A percentile compares a stretch with the other conserved stretches of the same genome.
Conservation (phyloP, 1,284 basidiomycete genomes). For the Phenoliferia sp. region DNA sequence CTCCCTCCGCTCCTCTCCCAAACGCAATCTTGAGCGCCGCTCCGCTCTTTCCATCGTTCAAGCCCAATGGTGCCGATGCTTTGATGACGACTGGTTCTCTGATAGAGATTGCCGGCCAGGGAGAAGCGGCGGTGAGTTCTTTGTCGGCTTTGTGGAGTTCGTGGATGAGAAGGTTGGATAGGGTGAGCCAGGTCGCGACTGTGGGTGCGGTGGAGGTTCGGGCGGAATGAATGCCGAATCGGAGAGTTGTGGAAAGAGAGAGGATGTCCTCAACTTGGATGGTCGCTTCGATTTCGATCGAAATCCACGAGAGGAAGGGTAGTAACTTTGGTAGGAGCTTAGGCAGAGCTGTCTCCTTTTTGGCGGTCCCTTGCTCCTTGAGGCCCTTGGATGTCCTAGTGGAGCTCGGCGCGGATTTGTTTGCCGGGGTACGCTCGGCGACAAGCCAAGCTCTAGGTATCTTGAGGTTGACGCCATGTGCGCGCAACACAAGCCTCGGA, state of each 20-base stretch:
- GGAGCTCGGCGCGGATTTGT: neutral
- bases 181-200: neutral
- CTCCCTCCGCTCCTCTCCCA: slow-evolving; percentile 4
- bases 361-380: no score
- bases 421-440: neutral
- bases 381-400: neutral
- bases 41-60: neutral
- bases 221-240: neutral
- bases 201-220: neutral
- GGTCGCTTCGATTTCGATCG: slow-evolving; percentile 9
- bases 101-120: slow-evolving; percentile 19
- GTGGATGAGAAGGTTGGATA: neutral
- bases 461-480: slow-evolving; percentile 4
- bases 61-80: neutral
- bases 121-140: neutral
- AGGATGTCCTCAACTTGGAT: slow-evolving; percentile 2
- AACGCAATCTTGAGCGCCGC: neutral
- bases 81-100: slow-evolving; percentile 3
- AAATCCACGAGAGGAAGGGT: slow-evolving; percentile 10
- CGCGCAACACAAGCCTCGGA: slow-evolving; percentile 5
- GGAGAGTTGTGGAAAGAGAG: slow-evolving; percentile 3
- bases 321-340: slow-evolving; percentile 3
- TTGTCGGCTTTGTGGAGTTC: neutral
- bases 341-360: neutral
- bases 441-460: neutral